Percentiles rank a stretch among this genome's conserved stretches.
Evolutionary conservation across 2,329 filamentous ascomycete species (phyloP).

Genomic region (Scytalidium lignicola): DNA sequence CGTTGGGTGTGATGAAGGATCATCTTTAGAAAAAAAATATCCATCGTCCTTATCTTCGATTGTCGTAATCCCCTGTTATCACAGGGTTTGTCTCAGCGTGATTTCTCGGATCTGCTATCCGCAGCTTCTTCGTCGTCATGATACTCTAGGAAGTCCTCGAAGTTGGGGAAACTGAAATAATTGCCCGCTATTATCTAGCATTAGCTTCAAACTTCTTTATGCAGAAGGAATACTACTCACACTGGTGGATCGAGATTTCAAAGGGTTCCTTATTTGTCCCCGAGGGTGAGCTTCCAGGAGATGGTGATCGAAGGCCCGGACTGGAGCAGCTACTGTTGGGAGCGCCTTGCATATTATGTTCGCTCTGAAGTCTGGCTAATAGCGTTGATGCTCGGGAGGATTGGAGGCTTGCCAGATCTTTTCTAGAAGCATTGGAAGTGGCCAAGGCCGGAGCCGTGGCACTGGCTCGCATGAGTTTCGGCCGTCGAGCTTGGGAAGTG

Average conservation of each 20-base stretch:
- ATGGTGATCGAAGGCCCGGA: constrained; percentile 8
- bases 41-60: constrained; percentile 30
- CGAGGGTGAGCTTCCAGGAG: background rate
- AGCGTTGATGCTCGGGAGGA: constrained; percentile 49
- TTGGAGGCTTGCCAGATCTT: constrained; percentile 44
- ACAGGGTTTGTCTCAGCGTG: background rate
- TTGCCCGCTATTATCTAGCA: constrained; percentile 34
- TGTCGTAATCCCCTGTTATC: too few relatives aligned
- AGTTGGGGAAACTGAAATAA: constrained; percentile 71
- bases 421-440: constrained; percentile 47
- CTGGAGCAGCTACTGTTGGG: constrained; percentile 16
- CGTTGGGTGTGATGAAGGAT: too few relatives aligned
- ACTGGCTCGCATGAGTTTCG: constrained; percentile 48
- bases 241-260: constrained; percentile 15
- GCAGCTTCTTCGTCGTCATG: constrained; percentile 30
- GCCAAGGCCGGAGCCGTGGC: constrained; percentile 55
- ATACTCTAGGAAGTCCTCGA: constrained; percentile 64
- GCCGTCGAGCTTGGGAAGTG: constrained; percentile 38
- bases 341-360: constrained; percentile 10
- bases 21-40: background rate
- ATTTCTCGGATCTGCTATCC: constrained; percentile 11
- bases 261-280: constrained; percentile 18
- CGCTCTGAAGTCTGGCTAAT: constrained; percentile 43
- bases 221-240: constrained; percentile 10
- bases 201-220: constrained; percentile 4